These are phyloP conservation scores for Penicillium decumbens DNA, from an alignment of 2,329 filamentous ascomycete genomes.

Conservation along the genomic window DNA sequence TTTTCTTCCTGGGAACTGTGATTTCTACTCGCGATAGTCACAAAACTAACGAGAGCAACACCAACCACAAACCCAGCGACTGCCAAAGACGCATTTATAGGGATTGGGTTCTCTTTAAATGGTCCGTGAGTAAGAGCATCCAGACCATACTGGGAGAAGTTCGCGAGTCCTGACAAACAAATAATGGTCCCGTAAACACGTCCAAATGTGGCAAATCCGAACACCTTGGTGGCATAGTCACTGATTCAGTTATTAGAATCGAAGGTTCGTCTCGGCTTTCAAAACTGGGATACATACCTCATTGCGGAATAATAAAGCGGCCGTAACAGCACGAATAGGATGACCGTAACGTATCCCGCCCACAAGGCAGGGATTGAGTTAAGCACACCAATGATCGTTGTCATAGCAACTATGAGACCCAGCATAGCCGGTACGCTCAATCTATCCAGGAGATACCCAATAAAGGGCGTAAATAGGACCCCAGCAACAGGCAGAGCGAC, in stretches of 20 bases:
- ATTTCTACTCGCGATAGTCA: slow-evolving; percentile 37
- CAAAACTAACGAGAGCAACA: slow-evolving; percentile 60
- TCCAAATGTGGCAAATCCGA: slow-evolving; percentile 86
- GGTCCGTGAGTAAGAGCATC: slow-evolving; percentile 71
- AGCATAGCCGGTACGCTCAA: slow-evolving; percentile 69
- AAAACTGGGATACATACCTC: slow-evolving; percentile 47
- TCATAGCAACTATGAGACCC: slow-evolving; percentile 62
- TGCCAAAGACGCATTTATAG: slow-evolving; percentile 69
- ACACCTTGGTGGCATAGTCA: slow-evolving; percentile 86
- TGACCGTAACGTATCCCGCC: slow-evolving; percentile 68
- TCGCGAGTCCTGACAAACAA: slow-evolving; percentile 74
- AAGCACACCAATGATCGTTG: slow-evolving; percentile 69
- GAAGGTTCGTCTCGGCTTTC: not conserved
- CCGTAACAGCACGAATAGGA: slow-evolving; percentile 78
- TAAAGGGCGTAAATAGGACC: slow-evolving; percentile 75
- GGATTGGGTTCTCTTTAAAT: slow-evolving; percentile 68
- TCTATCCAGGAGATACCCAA: slow-evolving; percentile 73
- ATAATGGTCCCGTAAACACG: slow-evolving; percentile 89
- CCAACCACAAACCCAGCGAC: slow-evolving; percentile 62
- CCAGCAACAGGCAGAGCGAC: slow-evolving; percentile 75
- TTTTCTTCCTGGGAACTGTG: slow-evolving; percentile 11
- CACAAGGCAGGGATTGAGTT: slow-evolving; percentile 63
- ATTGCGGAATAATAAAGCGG: slow-evolving; percentile 90
- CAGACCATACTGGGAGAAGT: slow-evolving; percentile 74
- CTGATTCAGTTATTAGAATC: slow-evolving; percentile 28